These are phyloP conservation scores for Apocynum venetum DNA, from an alignment of 257 asterid genomes.

Conservation along the genomic window DNA sequence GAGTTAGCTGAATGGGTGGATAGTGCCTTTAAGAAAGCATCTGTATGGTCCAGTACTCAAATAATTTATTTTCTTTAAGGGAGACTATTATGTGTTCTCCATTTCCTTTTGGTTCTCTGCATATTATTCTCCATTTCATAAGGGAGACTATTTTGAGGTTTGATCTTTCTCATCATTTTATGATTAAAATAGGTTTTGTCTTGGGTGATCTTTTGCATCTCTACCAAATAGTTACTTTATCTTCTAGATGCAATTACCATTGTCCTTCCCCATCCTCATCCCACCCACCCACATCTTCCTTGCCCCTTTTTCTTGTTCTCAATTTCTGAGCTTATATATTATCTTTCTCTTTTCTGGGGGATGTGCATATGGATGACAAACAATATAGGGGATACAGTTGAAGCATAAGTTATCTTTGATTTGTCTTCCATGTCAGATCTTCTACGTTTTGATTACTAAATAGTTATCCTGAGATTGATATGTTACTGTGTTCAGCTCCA, in stretches of 20 bases:
- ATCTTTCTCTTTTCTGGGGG: not conserved
- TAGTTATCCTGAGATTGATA: not conserved
- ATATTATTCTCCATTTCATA: too few relatives aligned
- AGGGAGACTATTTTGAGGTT: not conserved
- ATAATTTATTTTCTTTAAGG: not conserved
- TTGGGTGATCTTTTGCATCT: not conserved
- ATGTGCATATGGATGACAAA: too few relatives aligned
- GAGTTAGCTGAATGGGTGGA: constrained; percentile 95
- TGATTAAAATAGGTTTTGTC: too few relatives aligned
- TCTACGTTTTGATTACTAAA: not conserved
- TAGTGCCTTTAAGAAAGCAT: constrained; percentile 72
- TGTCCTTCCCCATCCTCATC: not conserved
- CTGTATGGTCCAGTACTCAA: constrained; percentile 51
- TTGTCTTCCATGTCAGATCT: not conserved
- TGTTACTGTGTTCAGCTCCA: not conserved
- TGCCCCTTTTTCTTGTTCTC: not conserved
- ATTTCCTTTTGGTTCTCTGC: not conserved
- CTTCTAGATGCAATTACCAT: not conserved
- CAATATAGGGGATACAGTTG: too few relatives aligned
- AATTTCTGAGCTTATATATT: not conserved
- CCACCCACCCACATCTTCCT: not conserved
- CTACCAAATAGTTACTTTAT: constrained; percentile 1
- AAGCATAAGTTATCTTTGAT: too few relatives aligned
- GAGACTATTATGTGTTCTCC: not conserved
- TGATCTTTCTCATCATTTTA: not conserved